Base-by-base conservation (phyloP, 73 alveolate species). In the Paramecium caudatum region DNA sequence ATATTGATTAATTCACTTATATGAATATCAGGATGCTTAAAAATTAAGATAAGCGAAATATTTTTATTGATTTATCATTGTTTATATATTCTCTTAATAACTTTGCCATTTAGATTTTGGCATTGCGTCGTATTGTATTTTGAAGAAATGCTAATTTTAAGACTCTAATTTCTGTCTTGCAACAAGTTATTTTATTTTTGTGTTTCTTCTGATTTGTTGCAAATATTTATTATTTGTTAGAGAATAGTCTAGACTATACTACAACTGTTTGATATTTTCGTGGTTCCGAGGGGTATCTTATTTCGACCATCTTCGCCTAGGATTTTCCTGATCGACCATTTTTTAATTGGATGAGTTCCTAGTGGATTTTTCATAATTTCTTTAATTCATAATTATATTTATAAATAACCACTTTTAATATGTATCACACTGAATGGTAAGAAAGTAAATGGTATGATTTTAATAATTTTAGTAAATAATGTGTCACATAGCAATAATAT, bases 21-120 rank as follows among this genome's bases (percentile, higher is more conserved):
- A 55, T 55, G 80, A 55, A 55, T 55, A 55, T 55, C 80, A 55
- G 30, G 80, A 55, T 16, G 80, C 80, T 55, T 55, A 55, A 55
- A 2, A 55, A 43, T 55, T 43, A 55, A 55, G 80, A 55, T 55
- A 55, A 23, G 80, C 80, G 30, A 55, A 55, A 55, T 55, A 55
- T 55, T 55, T 55, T 55, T 55, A 55, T 55, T 55, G 80, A 23
- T 55, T 55, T 55, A 55, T 55, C 16, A 55, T 55, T 55, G 80
- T 27, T 55, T 55, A 55, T 55, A 55, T 27, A 55, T 43, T 55
- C 23, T 55, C 80, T 55, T 55, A 23, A 55, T 55, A 55, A 55
- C 30, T 55, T 23, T 55, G 80, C 80, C 80, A 55, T 43, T 55
- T 55, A 19, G 80, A 43, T 21, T 55, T 55, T 55, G 45, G 45